Evolutionary conservation across 202 grass and related monocot species (phyloP).

Genomic region (Carex arenaria): DNA sequence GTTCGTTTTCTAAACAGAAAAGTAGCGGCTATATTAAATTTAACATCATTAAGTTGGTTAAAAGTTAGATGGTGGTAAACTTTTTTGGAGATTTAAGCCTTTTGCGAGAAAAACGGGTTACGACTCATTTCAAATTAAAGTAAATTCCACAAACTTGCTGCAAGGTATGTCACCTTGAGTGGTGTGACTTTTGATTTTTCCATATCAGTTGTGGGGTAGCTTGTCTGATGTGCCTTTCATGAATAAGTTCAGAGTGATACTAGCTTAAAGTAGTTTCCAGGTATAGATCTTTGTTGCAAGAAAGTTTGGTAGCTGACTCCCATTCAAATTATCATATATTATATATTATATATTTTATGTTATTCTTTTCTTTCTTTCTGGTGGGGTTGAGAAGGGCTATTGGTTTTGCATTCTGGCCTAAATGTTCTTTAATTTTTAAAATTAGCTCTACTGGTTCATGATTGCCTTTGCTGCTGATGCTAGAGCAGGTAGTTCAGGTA

Average conservation of each 20-base stretch:
- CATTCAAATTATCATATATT: neutral
- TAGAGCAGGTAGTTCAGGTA: slow-evolving; percentile 32
- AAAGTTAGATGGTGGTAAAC: neutral
- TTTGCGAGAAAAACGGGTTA: neutral
- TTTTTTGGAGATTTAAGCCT: neutral
- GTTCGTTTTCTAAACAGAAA: neutral
- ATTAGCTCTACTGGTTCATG: slow-evolving; percentile 18
- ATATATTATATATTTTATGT: no score
- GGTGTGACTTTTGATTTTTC: neutral
- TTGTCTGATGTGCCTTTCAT: neutral
- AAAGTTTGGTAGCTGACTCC: neutral
- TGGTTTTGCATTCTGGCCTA: neutral
- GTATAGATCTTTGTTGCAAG: neutral
- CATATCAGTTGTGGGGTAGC: neutral
- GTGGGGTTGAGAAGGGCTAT: neutral
- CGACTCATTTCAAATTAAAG: neutral
- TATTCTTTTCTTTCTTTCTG: neutral
- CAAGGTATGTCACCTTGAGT: neutral
- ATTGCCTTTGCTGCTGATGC: slow-evolving; percentile 35
- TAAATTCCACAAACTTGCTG: neutral
- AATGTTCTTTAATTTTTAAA: neutral
- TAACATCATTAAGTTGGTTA: neutral
- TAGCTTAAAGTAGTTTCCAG: neutral
- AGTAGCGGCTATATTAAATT: neutral
- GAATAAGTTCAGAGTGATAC: neutral